Evolutionary conservation across 2,329 filamentous ascomycete species (phyloP).

Genomic region (Nemania sp.): DNA sequence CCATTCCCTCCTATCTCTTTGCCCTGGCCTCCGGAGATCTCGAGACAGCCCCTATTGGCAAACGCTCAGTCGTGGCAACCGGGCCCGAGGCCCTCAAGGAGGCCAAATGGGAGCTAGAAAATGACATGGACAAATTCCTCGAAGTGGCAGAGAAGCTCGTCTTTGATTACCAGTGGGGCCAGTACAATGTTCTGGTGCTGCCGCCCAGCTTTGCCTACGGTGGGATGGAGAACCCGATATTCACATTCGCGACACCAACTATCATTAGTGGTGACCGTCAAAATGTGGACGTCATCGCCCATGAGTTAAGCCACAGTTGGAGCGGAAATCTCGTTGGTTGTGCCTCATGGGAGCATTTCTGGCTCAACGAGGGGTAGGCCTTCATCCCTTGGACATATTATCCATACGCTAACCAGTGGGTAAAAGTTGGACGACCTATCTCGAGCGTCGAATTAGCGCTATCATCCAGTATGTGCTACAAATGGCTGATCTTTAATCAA

Average conservation of each 20-base stretch:
- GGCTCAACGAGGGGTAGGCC: conserved; percentile 72
- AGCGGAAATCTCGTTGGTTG: conserved; percentile 84
- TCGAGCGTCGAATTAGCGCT: conserved; percentile 83
- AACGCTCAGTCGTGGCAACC: conserved; percentile 81
- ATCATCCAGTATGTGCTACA: conserved; percentile 61
- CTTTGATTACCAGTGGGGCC: conserved; percentile 90
- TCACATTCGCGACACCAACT: conserved; percentile 93
- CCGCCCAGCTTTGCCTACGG: conserved; percentile 91
- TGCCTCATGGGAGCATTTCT: conserved; percentile 81
- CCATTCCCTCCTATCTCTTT: conserved; percentile 93
- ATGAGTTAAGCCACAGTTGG: conserved; percentile 72
- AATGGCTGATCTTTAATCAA: not conserved
- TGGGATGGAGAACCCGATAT: conserved; percentile 91
- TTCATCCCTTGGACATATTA: not conserved
- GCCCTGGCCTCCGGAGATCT: conserved; percentile 90
- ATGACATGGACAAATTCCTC: conserved; percentile 90
- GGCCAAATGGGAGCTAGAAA: conserved; percentile 90
- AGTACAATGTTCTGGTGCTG: conserved; percentile 91
- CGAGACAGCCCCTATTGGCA: conserved; percentile 81
- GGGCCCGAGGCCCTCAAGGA: conserved; percentile 83
- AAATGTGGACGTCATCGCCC: conserved; percentile 95
- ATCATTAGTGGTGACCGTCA: conserved; percentile 89
- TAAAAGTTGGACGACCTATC: conserved; percentile 79
- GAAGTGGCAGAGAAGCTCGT: conserved; percentile 80
- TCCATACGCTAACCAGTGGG: conserved; percentile 3